Base-by-base conservation (phyloP, 352 stramenopile species). In the Phytophthora quininea region DNA sequence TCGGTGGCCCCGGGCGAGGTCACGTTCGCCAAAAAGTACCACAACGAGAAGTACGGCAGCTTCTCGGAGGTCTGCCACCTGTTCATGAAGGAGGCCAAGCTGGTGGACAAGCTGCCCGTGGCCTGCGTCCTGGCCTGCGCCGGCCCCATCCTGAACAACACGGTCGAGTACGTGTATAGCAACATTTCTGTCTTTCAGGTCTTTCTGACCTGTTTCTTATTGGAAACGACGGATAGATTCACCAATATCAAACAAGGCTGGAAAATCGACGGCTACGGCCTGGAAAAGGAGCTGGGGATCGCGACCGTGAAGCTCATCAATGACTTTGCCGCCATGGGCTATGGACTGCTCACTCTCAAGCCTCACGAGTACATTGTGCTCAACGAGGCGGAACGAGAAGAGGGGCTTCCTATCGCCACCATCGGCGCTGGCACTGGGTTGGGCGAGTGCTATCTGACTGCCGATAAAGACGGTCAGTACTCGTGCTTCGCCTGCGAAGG, bases 271-370 rank as follows among this genome's bases (percentile, higher is more conserved):
- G 92, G 92, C 27, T 76, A 80, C 14, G 65, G 75, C n/a, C 69
- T 98, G 27, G 75, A 93, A 65, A 76, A 71, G n/a, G 84, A 92
- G 77, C 74, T 93, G 49, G 89, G 80, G 49, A 97, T 98, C 67
- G 74, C 81, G 38, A 82, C 76, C 5, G 95, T 98, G 54, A 90
- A 90, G 47, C 88, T 99, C 35, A 97, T 99, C 53, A 99, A 99
- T 72, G 97, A 99, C 77, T 99, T 99, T 80, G 95, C 97, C 0
- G 97, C 95, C 31, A 97, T 98, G 75, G 97, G 97, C 47, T 99
- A 99, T 78, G 97, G 97, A 14, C 85, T 98, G 35, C 79, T 99
- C 3, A 99, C 97, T 57, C 77, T 99, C 29, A 90, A 98, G 74
- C 76, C 88, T 40, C 82, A 97, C 52, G 90, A 96, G 64, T 97